Base-by-base conservation (phyloP, 352 stramenopile genomes). In the Phytophthora vignae region DNA sequence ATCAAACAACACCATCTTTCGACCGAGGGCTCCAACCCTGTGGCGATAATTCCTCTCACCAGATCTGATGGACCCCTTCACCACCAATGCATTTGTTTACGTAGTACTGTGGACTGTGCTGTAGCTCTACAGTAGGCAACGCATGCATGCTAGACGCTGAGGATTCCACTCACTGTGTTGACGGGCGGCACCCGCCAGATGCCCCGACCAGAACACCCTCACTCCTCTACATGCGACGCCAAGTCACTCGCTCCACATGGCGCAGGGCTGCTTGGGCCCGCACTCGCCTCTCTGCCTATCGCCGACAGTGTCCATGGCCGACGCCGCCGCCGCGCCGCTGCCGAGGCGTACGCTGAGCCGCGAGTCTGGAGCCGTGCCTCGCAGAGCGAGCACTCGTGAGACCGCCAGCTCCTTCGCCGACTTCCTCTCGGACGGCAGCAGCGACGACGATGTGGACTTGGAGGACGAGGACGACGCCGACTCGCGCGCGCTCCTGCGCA, bases 1-100 rank as follows among this genome's bases (percentile, higher is more conserved):
- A 71, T 59, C 36, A 76, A 77, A 76, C 48, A 81, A 78, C 71
- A 81, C 74, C 71, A 79, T 82, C 74, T 82, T 82, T 82, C 67
- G 71, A 79, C 74, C 71, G 74, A 82, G 74, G 71, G 67, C 53
- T 82, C 71, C 74, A 73, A 72, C 67, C 74, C 74, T 49, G 55
- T 82, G 74, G 74, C 71, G 74, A 82, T 3, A 79, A 78, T 67
- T 57, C 17, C 38, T 82, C 74, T 77, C 49, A 76, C 15, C 57
- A 82, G 74, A 79, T 82, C 71, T 82, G 74, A 82, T 77, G 74
- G 71, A 82, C 67, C 60, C 73, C 33, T 67, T 46, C 19, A 42
- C 36, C 36, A 17, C 36, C 36, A 14, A 42, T 42, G 36, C 36
- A 42, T 42, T 42, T 12, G 0, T 49, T 15, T 17, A 21, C 14